Conservation (phyloP, 2,329 filamentous ascomycete species). For the Fusarium sp. region DNA sequence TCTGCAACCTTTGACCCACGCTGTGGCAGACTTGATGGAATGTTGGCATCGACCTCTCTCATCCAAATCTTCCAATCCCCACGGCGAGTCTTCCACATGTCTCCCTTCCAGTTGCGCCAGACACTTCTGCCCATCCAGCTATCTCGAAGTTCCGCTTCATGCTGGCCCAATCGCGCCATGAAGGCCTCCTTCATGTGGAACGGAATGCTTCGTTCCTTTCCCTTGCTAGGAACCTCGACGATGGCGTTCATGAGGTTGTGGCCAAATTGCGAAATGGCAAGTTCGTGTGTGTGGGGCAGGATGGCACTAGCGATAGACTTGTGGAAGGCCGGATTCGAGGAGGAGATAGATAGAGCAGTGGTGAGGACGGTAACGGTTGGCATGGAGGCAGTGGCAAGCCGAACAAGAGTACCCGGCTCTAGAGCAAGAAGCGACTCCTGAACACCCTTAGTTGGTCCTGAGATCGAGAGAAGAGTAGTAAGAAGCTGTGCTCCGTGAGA, state of each 20-base stretch:
- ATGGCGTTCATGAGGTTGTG: constrained; percentile 66
- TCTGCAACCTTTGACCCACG: constrained; percentile 28
- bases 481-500: constrained; percentile 85
- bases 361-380: constrained; percentile 64
- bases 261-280: constrained; percentile 65
- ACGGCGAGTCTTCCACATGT: constrained; percentile 67
- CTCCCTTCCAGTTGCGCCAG: constrained; percentile 70
- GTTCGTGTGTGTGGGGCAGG: constrained; percentile 58
- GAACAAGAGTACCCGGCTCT: constrained; percentile 66
- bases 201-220: constrained; percentile 63
- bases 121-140: constrained; percentile 68
- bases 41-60: constrained; percentile 59
- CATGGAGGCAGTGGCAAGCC: constrained; percentile 71
- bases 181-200: constrained; percentile 71
- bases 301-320: constrained; percentile 66
- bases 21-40: constrained; percentile 38
- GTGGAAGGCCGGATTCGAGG: constrained; percentile 67
- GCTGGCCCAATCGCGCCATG: constrained; percentile 62
- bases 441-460: constrained; percentile 78
- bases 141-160: constrained; percentile 64
- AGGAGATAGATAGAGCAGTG: constrained; percentile 63
- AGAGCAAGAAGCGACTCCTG: constrained; percentile 78
- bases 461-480: constrained; percentile 81
- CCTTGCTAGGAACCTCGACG: constrained; percentile 63
- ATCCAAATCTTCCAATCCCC: constrained; percentile 70